Evolutionary conservation across 2,329 filamentous ascomycete species (phyloP), one percentile per base, ranked within the genome.

Genomic region (Chrysoporthe puriensis): DNA sequence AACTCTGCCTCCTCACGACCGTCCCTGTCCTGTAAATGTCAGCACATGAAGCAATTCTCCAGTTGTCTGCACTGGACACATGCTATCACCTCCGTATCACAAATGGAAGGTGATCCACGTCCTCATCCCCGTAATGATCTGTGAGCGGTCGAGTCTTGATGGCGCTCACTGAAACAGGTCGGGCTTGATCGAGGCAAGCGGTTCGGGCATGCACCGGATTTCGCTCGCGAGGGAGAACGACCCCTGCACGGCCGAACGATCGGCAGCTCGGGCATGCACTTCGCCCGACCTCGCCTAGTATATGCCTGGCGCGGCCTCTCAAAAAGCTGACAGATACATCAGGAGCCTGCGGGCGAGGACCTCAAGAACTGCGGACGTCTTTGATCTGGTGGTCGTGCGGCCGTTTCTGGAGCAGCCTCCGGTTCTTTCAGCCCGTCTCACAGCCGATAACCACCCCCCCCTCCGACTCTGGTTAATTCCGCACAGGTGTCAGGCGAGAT

Each of bases 251-350:
- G 46, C 44, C 56, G 56, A 65, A 43, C n/a, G 57, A 44, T 62
- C 64, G 64, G 64, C 48, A 13, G 21, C 11, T 62, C 64, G 64
- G 64, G 64, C 50, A 66, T 62, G 50, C 58, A 21, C 34, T 56
- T 36, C 2, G 46, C 52, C 64, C 64, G 64, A 62, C 58, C 43
- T 62, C 57, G 62, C 9, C n/a, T 16, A 42, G 16, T 6, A 13
- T 34, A 14, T 52, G 36, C 56, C 46, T 11, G 26, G 32, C 11
- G 43, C 52, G 16, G 26, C 34, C 42, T 56, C 36, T 62, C 42
- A 44, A 58, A 59, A 18, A 62, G 21, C 58, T 46, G 34, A 48
- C 42, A 57, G 9, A 48, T 66, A 48, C 44, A 65, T 42, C 56
- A 26, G 14, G 16, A 13, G 43, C 21, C 14, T 48, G 7, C 36